Base-by-base conservation (phyloP, 495 filamentous ascomycete species). In the Talaromyces ruber region DNA sequence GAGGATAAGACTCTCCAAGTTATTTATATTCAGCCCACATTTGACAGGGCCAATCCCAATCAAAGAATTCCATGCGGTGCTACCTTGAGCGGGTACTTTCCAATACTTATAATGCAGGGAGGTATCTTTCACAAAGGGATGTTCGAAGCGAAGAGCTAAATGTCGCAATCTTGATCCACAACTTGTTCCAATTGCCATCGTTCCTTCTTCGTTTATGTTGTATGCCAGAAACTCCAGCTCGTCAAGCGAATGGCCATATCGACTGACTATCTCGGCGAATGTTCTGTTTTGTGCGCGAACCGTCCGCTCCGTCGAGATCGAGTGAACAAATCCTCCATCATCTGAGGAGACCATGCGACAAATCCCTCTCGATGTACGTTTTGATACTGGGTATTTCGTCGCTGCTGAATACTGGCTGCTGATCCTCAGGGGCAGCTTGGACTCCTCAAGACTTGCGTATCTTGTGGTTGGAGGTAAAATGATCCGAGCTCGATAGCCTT, bases 131-230 rank as follows among this genome's bases (percentile, higher is more conserved):
- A 73, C 70, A 55, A 74, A 71, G 9, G 67, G 69, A 63, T 76
- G 72, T 50, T 76, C 74, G 56, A 76, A 71, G 9, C 74, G 70
- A 22, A 73, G 62, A n/a, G 67, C 71, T 30, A 76, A 62, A 58
- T 74, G 68, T 18, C 65, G 65, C 28, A 76, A 62, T 12, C 59
- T 66, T 45, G 65, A 50, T 50, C 65, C 62, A 50, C 72, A 73
- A 25, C 58, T 64, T 2, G 56, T 51, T 7, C 62, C 66, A 6
- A 73, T 29, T 24, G 69, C 65, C 26, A 39, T 61, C 6, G 71
- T 69, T 24, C 69, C 66, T 12, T 68, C 62, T 3, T 55, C 30
- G 52, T 71, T 64, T 14, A 73, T 43, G 54, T 70, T 67, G 56
- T 73, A 73, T 26, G 69, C 69, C 69, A 73, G 68, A 43, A 73